A percentile compares a stretch with the other conserved stretches of the same genome.
phyloP scores from a whole-genome alignment of 2,329 filamentous ascomycete species.

The Cytospora schulzeri region DNA sequence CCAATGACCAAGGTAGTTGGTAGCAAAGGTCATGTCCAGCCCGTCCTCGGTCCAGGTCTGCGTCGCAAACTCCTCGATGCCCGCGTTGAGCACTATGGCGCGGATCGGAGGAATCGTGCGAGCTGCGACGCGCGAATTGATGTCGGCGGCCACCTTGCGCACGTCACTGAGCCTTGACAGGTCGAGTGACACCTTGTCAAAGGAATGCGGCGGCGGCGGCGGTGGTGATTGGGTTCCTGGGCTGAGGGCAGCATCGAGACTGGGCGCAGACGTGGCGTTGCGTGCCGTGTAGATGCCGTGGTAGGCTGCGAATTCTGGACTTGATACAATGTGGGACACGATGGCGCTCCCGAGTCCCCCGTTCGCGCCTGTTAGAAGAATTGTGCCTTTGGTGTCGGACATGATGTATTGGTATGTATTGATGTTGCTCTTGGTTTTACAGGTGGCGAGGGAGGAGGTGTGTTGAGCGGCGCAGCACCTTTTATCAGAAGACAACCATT shows the following conservation, averaged over 20 bases:
- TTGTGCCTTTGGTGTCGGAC: neutral
- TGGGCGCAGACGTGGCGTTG: conserved; percentile 35
- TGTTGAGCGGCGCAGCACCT: no score
- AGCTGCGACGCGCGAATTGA: conserved; percentile 36
- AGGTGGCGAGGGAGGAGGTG: no score
- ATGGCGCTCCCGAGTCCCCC: conserved; percentile 42
- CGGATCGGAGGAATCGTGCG: conserved; percentile 42
- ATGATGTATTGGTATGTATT: no score
- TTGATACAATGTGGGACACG: conserved; percentile 36
- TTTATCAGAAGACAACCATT: no score
- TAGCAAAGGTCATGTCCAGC: conserved; percentile 18
- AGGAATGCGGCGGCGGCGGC: conserved; percentile 33
- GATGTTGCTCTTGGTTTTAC: no score
- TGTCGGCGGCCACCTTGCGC: conserved; percentile 32
- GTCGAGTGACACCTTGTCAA: conserved; percentile 39
- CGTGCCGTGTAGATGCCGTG: conserved; percentile 41
- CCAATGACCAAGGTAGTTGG: conserved; percentile 32
- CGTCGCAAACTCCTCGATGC: conserved; percentile 29
- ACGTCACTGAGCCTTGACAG: conserved; percentile 35
- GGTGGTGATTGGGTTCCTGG: no score
- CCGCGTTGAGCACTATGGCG: conserved; percentile 42
- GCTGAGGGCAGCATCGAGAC: conserved; percentile 33
- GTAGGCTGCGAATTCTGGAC: conserved; percentile 36
- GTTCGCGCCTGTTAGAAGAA: conserved; percentile 40
- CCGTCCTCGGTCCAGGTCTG: conserved; percentile 25